Percentiles rank a stretch among this genome's conserved stretches.
These are phyloP conservation scores for Daldinia loculata DNA, from an alignment of 495 filamentous ascomycete species.

Conservation along the genomic window DNA sequence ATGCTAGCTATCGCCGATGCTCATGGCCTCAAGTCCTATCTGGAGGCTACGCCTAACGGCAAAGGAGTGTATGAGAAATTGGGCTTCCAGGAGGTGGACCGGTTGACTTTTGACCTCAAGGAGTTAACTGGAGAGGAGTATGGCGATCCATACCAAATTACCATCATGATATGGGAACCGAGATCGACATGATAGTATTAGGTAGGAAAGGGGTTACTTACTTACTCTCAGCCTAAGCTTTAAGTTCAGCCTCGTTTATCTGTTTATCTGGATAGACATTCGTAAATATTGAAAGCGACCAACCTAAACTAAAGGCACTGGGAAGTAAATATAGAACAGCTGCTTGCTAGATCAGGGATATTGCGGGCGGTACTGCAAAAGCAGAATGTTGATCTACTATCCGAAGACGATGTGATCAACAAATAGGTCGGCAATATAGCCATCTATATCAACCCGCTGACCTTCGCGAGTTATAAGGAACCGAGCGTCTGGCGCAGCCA, in stretches of 20 bases:
- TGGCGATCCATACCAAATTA: constrained; percentile 24
- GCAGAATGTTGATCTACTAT: background rate
- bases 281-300: background rate
- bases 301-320: background rate
- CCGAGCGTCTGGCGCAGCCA: background rate
- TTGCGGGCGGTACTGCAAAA: background rate
- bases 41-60: constrained; percentile 49
- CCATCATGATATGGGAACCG: constrained; percentile 45
- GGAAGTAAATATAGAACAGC: background rate
- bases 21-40: constrained; percentile 39
- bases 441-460: background rate
- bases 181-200: constrained; percentile 16
- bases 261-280: background rate
- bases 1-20: constrained; percentile 46
- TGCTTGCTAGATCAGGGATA: background rate
- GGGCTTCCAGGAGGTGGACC: constrained; percentile 50
- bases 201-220: background rate
- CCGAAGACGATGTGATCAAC: background rate
- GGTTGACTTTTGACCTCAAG: constrained; percentile 43
- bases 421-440: background rate
- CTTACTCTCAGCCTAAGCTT: background rate
- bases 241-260: background rate
- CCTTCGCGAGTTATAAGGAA: background rate
- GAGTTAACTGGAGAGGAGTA: constrained; percentile 26
- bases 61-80: constrained; percentile 47